A percentile compares a stretch with the other conserved stretches of the same genome.
Evolutionary conservation across 2,329 filamentous ascomycete species (phyloP).

Genomic region (Colletotrichum lupini): DNA sequence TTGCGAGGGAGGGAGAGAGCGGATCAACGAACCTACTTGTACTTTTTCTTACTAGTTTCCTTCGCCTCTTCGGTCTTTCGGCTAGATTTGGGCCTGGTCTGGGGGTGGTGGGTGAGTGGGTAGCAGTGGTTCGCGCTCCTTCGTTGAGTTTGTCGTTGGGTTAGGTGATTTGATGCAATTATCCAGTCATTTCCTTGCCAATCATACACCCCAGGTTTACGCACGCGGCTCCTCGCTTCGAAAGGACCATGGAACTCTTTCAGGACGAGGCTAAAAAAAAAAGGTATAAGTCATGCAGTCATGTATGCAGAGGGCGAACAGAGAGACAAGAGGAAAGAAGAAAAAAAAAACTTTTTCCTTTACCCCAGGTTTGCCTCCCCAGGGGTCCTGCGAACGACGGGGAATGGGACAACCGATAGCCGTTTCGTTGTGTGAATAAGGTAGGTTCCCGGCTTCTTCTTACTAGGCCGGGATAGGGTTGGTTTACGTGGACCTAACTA

Average conservation of each 20-base stretch:
- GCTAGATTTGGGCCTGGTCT: background rate
- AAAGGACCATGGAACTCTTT: background rate
- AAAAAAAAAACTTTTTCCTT: background rate
- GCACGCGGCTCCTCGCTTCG: background rate
- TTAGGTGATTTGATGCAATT: slow-evolving; percentile 28
- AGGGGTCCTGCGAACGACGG: background rate
- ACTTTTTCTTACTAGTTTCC: background rate
- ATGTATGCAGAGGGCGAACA: background rate
- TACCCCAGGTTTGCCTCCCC: background rate
- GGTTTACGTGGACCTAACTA: background rate
- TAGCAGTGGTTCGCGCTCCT: background rate
- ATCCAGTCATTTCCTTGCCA: slow-evolving; percentile 20
- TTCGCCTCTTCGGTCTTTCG: background rate
- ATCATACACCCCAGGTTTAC: background rate
- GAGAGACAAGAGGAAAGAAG: background rate
- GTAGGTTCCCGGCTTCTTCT: slow-evolving; percentile 19
- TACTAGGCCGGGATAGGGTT: slow-evolving; percentile 2
- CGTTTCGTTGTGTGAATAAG: slow-evolving; percentile 2
- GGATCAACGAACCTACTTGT: slow-evolving; percentile 23
- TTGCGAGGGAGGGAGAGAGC: background rate
- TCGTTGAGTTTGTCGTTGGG: slow-evolving; percentile 12
- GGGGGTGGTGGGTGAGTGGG: background rate
- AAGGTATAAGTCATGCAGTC: background rate
- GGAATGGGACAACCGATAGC: background rate
- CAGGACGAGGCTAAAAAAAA: background rate